Percentiles rank a stretch among this genome's conserved stretches.
phyloP scores from a whole-genome alignment of 176 grass and related monocot species.

The Rhynchospora pubera region DNA sequence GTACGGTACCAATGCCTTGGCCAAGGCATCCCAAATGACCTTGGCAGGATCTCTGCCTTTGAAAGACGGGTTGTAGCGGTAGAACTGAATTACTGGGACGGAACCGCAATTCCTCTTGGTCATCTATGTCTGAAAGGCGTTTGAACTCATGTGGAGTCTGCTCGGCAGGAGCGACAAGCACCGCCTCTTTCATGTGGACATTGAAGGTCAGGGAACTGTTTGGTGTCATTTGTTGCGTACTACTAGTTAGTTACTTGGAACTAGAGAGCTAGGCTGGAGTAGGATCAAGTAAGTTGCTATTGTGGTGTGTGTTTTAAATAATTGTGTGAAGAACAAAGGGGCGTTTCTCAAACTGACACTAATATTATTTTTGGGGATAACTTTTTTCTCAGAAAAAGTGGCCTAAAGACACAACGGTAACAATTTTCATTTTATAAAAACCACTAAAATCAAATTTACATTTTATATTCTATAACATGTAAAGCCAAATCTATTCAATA shows the following conservation, averaged over 20 bases:
- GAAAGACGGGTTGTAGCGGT: constrained; percentile 33
- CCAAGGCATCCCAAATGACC: no score
- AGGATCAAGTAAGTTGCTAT: neutral
- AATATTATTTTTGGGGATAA: no score
- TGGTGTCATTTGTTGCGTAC: constrained; percentile 2
- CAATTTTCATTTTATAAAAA: no score
- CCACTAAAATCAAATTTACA: no score
- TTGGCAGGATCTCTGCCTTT: constrained; percentile 36
- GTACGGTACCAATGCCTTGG: no score
- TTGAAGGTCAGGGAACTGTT: constrained; percentile 37
- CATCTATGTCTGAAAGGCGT: constrained; percentile 79
- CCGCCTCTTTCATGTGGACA: constrained; percentile 33
- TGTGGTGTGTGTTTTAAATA: neutral
- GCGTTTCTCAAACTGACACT: neutral
- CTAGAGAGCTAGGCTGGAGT: neutral
- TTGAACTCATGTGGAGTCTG: constrained; percentile 57
- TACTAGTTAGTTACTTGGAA: neutral
- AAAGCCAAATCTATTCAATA: no score
- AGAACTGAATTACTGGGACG: constrained; percentile 78
- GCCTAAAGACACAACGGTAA: no score
- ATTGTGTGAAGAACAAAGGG: neutral
- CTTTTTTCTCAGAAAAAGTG: no score
- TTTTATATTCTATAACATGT: no score
- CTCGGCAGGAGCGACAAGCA: constrained; percentile 50
- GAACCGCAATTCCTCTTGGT: constrained; percentile 78